phyloP scores from a whole-genome alignment of 2,329 filamentous ascomycete species.

The Pseudogymnoascus sp. region DNA sequence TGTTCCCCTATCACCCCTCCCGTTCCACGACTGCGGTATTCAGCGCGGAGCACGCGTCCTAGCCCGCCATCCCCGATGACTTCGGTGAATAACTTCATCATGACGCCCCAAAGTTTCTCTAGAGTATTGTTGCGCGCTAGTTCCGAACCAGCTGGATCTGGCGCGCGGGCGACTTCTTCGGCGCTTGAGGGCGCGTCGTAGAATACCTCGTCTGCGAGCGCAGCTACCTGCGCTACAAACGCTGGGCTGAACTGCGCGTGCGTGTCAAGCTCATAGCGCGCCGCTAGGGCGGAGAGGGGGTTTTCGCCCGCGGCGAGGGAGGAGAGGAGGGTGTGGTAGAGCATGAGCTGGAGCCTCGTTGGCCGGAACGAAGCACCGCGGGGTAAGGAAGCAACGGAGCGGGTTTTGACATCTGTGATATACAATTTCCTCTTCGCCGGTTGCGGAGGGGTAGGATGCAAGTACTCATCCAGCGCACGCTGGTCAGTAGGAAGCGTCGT shows the following conservation, averaged over 20 bases:
- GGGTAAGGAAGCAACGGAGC: constrained; percentile 54
- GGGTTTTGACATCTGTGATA: constrained; percentile 83
- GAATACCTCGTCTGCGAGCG: constrained; percentile 58
- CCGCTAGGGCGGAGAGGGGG: constrained; percentile 59
- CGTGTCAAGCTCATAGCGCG: constrained; percentile 61
- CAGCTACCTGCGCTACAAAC: constrained; percentile 69
- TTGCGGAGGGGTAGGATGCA: constrained; percentile 13
- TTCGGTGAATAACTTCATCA: constrained; percentile 44
- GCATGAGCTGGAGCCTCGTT: constrained; percentile 76
- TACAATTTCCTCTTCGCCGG: constrained; percentile 45
- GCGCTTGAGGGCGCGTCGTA: constrained; percentile 37
- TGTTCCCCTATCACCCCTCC: constrained; percentile 49
- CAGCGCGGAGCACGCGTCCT: constrained; percentile 43
- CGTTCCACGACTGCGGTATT: constrained; percentile 41
- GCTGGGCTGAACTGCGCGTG: constrained; percentile 63
- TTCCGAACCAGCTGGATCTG: constrained; percentile 16
- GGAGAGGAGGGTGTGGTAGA: constrained; percentile 81
- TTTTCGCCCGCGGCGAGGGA: constrained; percentile 64
- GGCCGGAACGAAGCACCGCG: constrained; percentile 58
- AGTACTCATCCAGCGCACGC: constrained; percentile 12
- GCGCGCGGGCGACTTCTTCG: constrained; percentile 20
- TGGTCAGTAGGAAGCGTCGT: constrained; percentile 32
- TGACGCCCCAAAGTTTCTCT: constrained; percentile 50
- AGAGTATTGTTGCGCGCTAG: constrained; percentile 52
- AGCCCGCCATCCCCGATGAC: not conserved